phyloP scores from a whole-genome alignment of 495 filamentous ascomycete species.

The Hyaloscypha variabilis region DNA sequence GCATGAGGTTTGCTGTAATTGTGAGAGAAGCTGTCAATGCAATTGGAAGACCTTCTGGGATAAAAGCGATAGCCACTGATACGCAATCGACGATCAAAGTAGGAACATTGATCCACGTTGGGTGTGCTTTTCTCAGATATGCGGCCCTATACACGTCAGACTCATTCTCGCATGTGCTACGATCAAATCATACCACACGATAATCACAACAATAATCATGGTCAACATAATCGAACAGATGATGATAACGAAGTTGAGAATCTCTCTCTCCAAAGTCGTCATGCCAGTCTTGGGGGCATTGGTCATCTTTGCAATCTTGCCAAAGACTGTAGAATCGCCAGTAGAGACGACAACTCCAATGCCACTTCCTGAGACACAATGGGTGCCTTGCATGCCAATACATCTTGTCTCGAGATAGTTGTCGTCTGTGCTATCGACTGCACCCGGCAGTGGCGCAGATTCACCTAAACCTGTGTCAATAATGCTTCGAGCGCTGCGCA shows the following conservation, averaged over 20 bases:
- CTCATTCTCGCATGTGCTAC: background rate
- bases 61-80: conserved; percentile 71
- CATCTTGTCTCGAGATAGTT: conserved; percentile 77
- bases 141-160: conserved; percentile 47
- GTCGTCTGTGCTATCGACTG: conserved; percentile 61
- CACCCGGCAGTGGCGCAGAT: conserved; percentile 61
- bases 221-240: conserved; percentile 60
- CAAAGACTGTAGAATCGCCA: conserved; percentile 34
- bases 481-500: background rate
- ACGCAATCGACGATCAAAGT: conserved; percentile 69
- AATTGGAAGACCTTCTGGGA: conserved; percentile 72
- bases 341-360: conserved; percentile 65
- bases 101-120: conserved; percentile 67
- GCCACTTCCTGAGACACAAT: conserved; percentile 67
- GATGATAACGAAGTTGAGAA: conserved; percentile 66
- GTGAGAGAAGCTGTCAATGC: conserved; percentile 63
- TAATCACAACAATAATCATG: conserved; percentile 56
- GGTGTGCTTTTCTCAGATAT: conserved; percentile 63
- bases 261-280: conserved; percentile 69
- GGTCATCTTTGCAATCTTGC: conserved; percentile 67
- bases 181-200: conserved; percentile 52
- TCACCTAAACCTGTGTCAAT: conserved; percentile 43
- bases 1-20: conserved; percentile 40
- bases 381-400: conserved; percentile 73
- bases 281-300: conserved; percentile 60